Base-by-base conservation (phyloP, 495 filamentous ascomycete genomes). In the Entonaema liquescens region DNA sequence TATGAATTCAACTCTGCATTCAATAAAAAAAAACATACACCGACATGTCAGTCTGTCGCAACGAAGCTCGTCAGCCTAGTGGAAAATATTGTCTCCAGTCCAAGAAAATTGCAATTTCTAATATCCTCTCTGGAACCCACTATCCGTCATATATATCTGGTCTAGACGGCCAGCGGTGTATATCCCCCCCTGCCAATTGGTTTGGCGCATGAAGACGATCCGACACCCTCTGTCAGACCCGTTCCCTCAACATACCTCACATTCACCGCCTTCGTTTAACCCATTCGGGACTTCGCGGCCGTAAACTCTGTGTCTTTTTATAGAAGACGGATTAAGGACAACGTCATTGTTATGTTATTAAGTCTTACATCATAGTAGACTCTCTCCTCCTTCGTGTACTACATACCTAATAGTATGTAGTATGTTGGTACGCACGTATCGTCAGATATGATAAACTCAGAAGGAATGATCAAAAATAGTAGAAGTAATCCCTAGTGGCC, bases 151-250 rank as follows among this genome's bases (percentile, higher is more conserved):
- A 63, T 13, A 52, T 40, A 38, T 23, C n/a, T 12, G 42, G n/a
- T 59, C 23, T 23, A 17, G 44, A 28, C 25, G 23, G 47, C 38
- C 47, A 44, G 56, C 56, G 44, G 36, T 67, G 64, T 54, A 42
- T 42, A 8, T 28, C 54, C 59, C 59, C 38, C n/a, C 26, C 15
- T 29, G 49, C 49, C 23, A 53, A 11, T 9, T 23, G n/a, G 25
- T 53, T 26, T 53, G 49, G 33, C 47, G 68, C 68, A 71, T 71
- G 31, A 71, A 58, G 68, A 53, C 49, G 68, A 72, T 72, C 63
- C 59, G 63, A 67, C 63, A 40, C 33, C 33, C 47, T 56, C 21
- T 59, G 63, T 72, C 23, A 55, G 69, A 67, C 19, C 59, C 53
- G 60, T 47, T 11, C 28, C 33, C 17, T 44, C 12, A 12, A 58